These are phyloP conservation scores for Paecilomyces niveus DNA, from an alignment of 2,329 filamentous ascomycete genomes.

Conservation along the genomic window DNA sequence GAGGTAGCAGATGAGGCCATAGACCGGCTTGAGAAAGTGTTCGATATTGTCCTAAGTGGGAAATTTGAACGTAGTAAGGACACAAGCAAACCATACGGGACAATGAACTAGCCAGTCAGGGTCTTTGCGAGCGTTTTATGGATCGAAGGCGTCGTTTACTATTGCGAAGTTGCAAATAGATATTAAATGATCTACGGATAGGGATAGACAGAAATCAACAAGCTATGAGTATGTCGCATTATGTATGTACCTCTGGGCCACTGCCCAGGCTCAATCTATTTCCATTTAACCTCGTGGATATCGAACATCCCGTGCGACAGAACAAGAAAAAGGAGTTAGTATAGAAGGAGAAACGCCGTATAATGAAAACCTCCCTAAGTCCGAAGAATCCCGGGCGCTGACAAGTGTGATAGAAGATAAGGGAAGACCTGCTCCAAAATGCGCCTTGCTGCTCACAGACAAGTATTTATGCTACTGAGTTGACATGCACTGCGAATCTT, in stretches of 20 bases:
- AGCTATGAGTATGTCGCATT: neutral
- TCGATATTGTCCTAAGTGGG: constrained; percentile 35
- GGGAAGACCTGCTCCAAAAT: neutral
- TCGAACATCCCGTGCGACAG: neutral
- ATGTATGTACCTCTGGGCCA: neutral
- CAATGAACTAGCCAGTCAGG: constrained; percentile 4
- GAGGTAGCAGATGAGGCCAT: constrained; percentile 62
- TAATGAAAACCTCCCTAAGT: neutral
- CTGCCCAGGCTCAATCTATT: neutral
- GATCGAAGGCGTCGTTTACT: too few species aligned
- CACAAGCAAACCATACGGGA: constrained; percentile 26
- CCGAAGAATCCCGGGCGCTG: neutral
- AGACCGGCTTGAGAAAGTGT: constrained; percentile 48
- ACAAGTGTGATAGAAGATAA: neutral
- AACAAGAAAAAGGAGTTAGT: neutral
- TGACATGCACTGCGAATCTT: neutral
- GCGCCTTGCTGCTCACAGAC: neutral
- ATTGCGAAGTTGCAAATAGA: too few species aligned
- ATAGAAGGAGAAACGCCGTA: neutral
- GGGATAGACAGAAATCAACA: neutral
- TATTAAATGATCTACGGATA: neutral
- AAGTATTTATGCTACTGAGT: too few species aligned
- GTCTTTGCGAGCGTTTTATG: neutral
- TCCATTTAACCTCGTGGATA: neutral
- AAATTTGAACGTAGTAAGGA: constrained; percentile 23